A percentile compares a stretch with the other conserved stretches of the same genome.
Conservation (phyloP, 2,329 filamentous ascomycete species). For the Nemania bipapillata region DNA sequence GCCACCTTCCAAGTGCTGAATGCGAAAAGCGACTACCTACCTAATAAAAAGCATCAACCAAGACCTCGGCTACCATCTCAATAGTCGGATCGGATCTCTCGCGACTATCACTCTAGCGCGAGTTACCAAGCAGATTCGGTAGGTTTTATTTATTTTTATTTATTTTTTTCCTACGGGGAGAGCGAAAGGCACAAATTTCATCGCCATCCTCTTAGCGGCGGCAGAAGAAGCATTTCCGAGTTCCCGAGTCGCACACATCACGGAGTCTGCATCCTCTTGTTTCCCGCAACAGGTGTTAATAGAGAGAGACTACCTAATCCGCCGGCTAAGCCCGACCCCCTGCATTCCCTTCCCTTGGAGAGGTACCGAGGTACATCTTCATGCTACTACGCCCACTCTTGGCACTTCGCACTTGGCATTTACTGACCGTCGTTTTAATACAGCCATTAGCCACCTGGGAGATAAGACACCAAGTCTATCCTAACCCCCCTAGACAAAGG, state of each 20-base stretch:
- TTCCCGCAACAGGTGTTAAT: conserved; percentile 26
- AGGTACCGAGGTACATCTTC: conserved; percentile 29
- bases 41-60: conserved; percentile 27
- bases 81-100: conserved; percentile 16
- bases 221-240: conserved; percentile 25
- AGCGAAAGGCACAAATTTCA: conserved; percentile 30
- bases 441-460: conserved; percentile 38
- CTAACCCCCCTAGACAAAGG: conserved; percentile 32
- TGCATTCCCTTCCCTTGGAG: conserved; percentile 30
- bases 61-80: conserved; percentile 26
- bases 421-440: conserved; percentile 37
- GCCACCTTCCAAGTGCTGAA: conserved; percentile 41
- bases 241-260: conserved; percentile 23
- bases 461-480: conserved; percentile 28
- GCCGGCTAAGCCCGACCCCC: conserved; percentile 34
- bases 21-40: conserved; percentile 18
- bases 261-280: conserved; percentile 12
- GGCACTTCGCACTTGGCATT: too few species aligned
- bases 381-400: conserved; percentile 21
- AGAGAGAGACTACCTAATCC: conserved; percentile 20
- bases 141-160: conserved; percentile 2
- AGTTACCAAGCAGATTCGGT: neutral
- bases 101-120: conserved; percentile 11
- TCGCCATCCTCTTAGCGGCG: conserved; percentile 20
- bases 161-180: conserved; percentile 26